A percentile compares a stretch with the other conserved stretches of the same genome.
Evolutionary conservation across 202 grass and related monocot species (phyloP).

Genomic region (Hordeum pubiflorum): DNA sequence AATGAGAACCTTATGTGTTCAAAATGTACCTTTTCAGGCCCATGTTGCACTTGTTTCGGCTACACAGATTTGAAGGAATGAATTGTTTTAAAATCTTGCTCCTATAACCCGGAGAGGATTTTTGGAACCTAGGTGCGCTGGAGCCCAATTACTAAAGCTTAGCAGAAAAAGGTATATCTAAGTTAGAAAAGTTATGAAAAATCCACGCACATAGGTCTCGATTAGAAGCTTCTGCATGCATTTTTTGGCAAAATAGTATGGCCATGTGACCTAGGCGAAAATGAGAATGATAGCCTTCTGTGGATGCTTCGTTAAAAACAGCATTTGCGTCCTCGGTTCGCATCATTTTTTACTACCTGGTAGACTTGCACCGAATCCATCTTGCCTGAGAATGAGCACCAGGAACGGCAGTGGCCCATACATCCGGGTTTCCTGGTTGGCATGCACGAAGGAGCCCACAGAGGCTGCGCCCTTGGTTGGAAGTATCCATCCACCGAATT

Average conservation of each 20-base stretch:
- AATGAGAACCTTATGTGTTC: not conserved
- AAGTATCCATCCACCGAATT: not conserved
- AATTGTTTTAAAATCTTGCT: too few relatives aligned
- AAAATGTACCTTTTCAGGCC: not conserved
- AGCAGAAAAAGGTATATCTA: too few relatives aligned
- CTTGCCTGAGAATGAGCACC: not conserved
- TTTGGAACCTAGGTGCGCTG: too few relatives aligned
- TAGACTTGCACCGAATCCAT: not conserved
- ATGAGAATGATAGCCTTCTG: too few relatives aligned
- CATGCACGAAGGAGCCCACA: not conserved
- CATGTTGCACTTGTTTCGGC: not conserved
- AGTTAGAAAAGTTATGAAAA: too few relatives aligned
- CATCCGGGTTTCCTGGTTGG: not conserved
- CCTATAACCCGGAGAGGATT: too few relatives aligned
- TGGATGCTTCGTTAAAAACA: too few relatives aligned
- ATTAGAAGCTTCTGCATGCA: too few relatives aligned
- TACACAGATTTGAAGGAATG: not conserved
- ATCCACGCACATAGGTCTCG: too few relatives aligned
- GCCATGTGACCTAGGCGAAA: too few relatives aligned
- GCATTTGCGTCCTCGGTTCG: not conserved
- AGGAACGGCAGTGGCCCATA: not conserved
- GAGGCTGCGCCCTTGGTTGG: not conserved
- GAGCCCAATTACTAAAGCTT: too few relatives aligned
- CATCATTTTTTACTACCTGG: not conserved
- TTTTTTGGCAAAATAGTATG: too few relatives aligned